Evolutionary conservation across 129 eudicot species (phyloP).

Genomic region (Centaurea solstitialis): DNA sequence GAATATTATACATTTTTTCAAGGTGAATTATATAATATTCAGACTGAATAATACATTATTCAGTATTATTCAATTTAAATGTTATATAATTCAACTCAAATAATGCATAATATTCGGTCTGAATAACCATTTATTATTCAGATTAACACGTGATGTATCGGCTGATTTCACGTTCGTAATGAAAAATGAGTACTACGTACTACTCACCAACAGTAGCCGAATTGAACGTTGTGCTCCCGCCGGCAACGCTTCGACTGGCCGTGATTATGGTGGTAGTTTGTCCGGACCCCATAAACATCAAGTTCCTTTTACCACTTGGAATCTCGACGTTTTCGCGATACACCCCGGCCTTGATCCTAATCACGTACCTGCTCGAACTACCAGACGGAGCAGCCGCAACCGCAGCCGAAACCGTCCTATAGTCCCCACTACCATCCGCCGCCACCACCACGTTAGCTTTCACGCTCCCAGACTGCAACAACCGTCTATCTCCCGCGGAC

Average conservation of each 20-base stretch:
- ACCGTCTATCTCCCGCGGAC: slow-evolving; percentile 63
- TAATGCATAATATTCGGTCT: too few species aligned
- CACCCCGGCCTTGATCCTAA: slow-evolving; percentile 73
- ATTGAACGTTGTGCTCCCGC: slow-evolving; percentile 86
- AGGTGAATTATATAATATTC: too few species aligned
- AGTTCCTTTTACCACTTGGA: slow-evolving; percentile 52
- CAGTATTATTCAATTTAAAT: too few species aligned
- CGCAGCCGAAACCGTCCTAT: slow-evolving; percentile 62
- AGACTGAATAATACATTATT: too few species aligned
- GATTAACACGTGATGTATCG: too few species aligned
- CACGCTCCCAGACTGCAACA: slow-evolving; percentile 58
- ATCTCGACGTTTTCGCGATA: slow-evolving; percentile 76
- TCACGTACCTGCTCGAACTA: slow-evolving; percentile 64
- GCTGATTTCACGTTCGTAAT: too few species aligned
- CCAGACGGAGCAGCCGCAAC: slow-evolving; percentile 75
- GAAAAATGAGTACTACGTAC: too few species aligned
- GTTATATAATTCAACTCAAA: too few species aligned
- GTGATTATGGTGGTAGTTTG: slow-evolving; percentile 64
- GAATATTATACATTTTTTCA: too few species aligned
- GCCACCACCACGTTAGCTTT: slow-evolving; percentile 79
- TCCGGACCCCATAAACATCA: slow-evolving; percentile 87
- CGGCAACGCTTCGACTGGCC: slow-evolving; percentile 59
- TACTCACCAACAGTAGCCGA: slow-evolving; percentile 90
- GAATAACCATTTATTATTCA: too few species aligned
- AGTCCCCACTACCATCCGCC: slow-evolving; percentile 75